phyloP scores from a whole-genome alignment of 345 rosid genomes.

The Eucalyptus paniculata region DNA sequence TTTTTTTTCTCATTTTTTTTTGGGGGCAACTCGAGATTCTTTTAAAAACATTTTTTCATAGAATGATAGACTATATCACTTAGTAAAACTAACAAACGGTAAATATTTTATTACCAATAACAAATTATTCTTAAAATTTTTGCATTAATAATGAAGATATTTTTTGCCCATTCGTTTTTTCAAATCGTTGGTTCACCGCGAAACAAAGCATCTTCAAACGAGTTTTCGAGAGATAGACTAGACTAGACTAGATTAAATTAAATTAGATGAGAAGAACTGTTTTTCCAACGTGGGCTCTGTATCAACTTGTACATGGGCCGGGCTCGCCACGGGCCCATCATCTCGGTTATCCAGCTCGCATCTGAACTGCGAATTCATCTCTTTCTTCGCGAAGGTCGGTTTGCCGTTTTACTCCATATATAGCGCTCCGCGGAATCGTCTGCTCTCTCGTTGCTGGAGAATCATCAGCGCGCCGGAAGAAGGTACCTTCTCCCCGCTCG shows the following conservation, averaged over 20 bases:
- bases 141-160: neutral
- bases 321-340: neutral
- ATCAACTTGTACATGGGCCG: neutral
- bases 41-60: too few relatives aligned
- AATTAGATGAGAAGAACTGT: neutral
- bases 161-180: neutral
- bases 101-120: neutral
- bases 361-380: neutral
- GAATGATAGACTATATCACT: neutral
- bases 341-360: neutral
- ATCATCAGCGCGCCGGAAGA: too few relatives aligned
- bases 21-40: neutral
- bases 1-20: neutral
- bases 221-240: too few relatives aligned
- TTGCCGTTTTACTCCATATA: neutral
- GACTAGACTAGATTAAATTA: neutral
- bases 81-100: accelerated
- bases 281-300: neutral
- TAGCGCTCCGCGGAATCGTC: neutral
- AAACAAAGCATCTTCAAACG: neutral
- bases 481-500: neutral
- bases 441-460: neutral
- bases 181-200: neutral
- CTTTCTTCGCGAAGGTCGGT: neutral
- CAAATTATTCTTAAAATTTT: neutral